phyloP scores from a whole-genome alignment of 768 basidiomycete genomes.

The Leccinum barrowsii region DNA sequence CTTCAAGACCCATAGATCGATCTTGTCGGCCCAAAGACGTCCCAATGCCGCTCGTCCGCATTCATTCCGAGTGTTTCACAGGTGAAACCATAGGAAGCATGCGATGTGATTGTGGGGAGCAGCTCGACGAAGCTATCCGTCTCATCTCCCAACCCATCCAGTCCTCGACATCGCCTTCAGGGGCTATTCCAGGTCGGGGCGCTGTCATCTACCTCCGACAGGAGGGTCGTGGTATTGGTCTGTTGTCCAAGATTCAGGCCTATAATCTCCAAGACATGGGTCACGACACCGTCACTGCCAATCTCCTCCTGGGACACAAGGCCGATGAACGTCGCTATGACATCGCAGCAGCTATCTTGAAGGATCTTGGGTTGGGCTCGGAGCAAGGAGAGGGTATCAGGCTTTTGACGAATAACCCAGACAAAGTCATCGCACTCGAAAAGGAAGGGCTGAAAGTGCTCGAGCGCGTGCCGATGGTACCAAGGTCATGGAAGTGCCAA shows the following conservation, averaged over 20 bases:
- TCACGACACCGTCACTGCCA: slow-evolving; percentile 98
- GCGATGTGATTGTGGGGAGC: slow-evolving; percentile 99
- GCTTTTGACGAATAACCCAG: slow-evolving; percentile 95
- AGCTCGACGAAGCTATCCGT: slow-evolving; percentile 95
- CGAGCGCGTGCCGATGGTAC: slow-evolving; percentile 93
- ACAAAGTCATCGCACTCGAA: slow-evolving; percentile 87
- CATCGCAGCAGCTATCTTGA: slow-evolving; percentile 84
- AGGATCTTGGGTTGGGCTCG: slow-evolving; percentile 75
- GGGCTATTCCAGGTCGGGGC: slow-evolving; percentile 75
- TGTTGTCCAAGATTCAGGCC: slow-evolving; percentile 92
- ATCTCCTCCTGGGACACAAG: slow-evolving; percentile 89
- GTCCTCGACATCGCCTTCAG: slow-evolving; percentile 36
- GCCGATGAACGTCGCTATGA: slow-evolving; percentile 95
- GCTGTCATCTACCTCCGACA: slow-evolving; percentile 94
- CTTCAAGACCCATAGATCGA: slow-evolving; percentile 36
- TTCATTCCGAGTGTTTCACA: slow-evolving; percentile 98
- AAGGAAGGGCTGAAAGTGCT: slow-evolving; percentile 74
- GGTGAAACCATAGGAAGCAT: slow-evolving; percentile 97
- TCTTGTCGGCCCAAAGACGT: slow-evolving; percentile 28
- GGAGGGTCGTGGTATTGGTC: slow-evolving; percentile 95
- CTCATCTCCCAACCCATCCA: slow-evolving; percentile 73
- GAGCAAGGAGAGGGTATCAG: slow-evolving; percentile 58
- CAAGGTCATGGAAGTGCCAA: slow-evolving; percentile 68
- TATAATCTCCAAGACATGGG: slow-evolving; percentile 98
- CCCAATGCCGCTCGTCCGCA: slow-evolving; percentile 82